Base-by-base conservation (phyloP, 192 early-diverging fungal genomes). In the Geosiphon pyriformis region DNA sequence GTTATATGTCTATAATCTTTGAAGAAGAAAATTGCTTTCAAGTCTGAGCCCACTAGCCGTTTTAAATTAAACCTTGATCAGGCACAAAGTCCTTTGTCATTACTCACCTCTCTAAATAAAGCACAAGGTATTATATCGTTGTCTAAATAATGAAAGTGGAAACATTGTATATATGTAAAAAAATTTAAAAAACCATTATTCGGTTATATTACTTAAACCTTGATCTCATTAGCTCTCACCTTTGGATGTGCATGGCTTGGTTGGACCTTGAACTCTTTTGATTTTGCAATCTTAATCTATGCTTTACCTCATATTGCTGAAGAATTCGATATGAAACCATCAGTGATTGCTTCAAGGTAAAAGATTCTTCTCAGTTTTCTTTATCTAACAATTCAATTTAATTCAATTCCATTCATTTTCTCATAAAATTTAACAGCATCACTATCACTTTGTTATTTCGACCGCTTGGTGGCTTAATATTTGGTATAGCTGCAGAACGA, bases 181-280 rank as follows among this genome's bases (percentile, higher is more conserved):
- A n/a, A n/a, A n/a, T n/a, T n/a, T n/a, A n/a, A n/a, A n/a, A n/a
- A n/a, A n/a, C n/a, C n/a, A n/a, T n/a, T n/a, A n/a, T n/a, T n/a
- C n/a, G n/a, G n/a, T n/a, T n/a, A n/a, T n/a, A n/a, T n/a, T n/a
- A n/a, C n/a, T n/a, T n/a, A n/a, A n/a, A n/a, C n/a, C n/a, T n/a
- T n/a, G n/a, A n/a, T n/a, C n/a, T n/a, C n/a, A n/a, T n/a, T n/a
- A n/a, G n/a, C n/a, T n/a, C n/a, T n/a, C n/a, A n/a, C n/a, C n/a
- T n/a, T n/a, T n/a, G n/a, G n/a, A n/a, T n/a, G n/a, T n/a, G 82
- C 78, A 34, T 89, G 85, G 61, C 69, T 89, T 57, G 89, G 85
- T n/a, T 91, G 89, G 87, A 81, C 82, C 48, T 70, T 89, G 12
- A 86, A 91, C 65, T 81, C 86, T 11, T 81, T 87, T 49, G 89